Base-by-base conservation (phyloP, 352 stramenopile species). In the Peronospora destructor region DNA sequence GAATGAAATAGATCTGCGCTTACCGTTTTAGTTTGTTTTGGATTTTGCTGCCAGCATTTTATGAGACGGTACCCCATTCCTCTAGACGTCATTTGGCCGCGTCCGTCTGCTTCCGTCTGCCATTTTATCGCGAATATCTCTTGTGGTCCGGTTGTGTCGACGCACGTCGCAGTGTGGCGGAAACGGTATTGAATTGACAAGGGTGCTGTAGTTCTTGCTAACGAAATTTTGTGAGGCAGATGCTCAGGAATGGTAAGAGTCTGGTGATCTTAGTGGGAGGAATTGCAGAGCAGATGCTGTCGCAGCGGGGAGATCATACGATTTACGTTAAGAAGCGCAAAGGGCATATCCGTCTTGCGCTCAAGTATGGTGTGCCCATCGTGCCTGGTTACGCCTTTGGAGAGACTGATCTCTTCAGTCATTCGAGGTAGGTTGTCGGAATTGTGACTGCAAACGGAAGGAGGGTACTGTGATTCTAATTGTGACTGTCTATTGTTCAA, bases 271-370 rank as follows among this genome's bases (percentile, higher is more conserved):
- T 91, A 12, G 77, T 93, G 32, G 80, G 82, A 3, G 79, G 80
- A 26, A 89, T 90, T 60, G 57, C 75, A 12, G 82, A 93, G 73
- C 79, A 93, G 59, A 88, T 93, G 80, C 53, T 91, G 16, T 81
- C 79, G 35, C 56, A 85, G 46, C 66, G 64, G 12, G 70, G 74
- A 28, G 70, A 91, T 35, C 82, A 93, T 34, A 77, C 67, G 21
- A 71, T 93, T 42, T 89, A 87, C 61, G 71, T 77, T 47, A 83
- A 84, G 50, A 76, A 87, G 41, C 76, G 83, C 57, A 93, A 91
- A 53, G 80, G 83, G n/a, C 78, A 89, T 45, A 73, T 91, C 39
- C 82, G 82, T 19, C 43, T 93, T 16, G 70, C 83, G 33, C 56
- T 93, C 16, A 76, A 87, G 60, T 80, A 87, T 42, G 83, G 83